A percentile compares a stretch with the other conserved stretches of the same genome.
phyloP scores from a whole-genome alignment of 2,329 filamentous ascomycete genomes.

The Cladophialophora chaetospira region DNA sequence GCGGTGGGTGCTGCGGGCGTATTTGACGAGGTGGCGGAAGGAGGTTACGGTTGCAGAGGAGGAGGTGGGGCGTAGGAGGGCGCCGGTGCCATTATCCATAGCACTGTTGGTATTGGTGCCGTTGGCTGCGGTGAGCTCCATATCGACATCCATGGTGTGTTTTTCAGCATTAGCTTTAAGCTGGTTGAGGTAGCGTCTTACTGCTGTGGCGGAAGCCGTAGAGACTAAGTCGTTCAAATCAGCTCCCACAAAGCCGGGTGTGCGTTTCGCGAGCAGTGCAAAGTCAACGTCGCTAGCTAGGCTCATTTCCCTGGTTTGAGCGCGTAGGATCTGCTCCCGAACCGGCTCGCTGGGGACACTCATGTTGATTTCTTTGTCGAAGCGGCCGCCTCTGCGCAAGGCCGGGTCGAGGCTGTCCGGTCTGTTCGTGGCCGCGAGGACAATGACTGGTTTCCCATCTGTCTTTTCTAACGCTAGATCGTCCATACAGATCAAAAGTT shows the following conservation, averaged over 20 bases:
- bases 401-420: slow-evolving; percentile 83
- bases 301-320: slow-evolving; percentile 67
- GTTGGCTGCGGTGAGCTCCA: slow-evolving; percentile 22
- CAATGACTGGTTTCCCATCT: slow-evolving; percentile 76
- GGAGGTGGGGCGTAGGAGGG: too few species aligned
- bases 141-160: slow-evolving; percentile 58
- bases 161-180: slow-evolving; percentile 48
- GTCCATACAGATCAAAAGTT: slow-evolving; percentile 85
- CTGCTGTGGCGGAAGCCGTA: slow-evolving; percentile 66
- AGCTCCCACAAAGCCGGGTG: slow-evolving; percentile 89
- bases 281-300: slow-evolving; percentile 74
- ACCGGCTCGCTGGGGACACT: slow-evolving; percentile 79
- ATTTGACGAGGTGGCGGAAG: slow-evolving; percentile 25
- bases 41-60: slow-evolving; percentile 18
- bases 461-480: slow-evolving; percentile 72
- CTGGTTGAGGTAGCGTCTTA: slow-evolving; percentile 60
- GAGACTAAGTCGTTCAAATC: slow-evolving; percentile 75
- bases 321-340: slow-evolving; percentile 74
- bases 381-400: slow-evolving; percentile 71
- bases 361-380: slow-evolving; percentile 83
- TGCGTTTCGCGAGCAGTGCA: slow-evolving; percentile 72
- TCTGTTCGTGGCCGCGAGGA: slow-evolving; percentile 86
- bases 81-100: not conserved
- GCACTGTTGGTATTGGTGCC: slow-evolving; percentile 7
- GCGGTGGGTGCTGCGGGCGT: slow-evolving; percentile 9